Evolutionary conservation across 371 early-diverging fungal genomes (phyloP), one percentile per base, ranked within the genome.

Genomic region (Rhizopus arrhizus): DNA sequence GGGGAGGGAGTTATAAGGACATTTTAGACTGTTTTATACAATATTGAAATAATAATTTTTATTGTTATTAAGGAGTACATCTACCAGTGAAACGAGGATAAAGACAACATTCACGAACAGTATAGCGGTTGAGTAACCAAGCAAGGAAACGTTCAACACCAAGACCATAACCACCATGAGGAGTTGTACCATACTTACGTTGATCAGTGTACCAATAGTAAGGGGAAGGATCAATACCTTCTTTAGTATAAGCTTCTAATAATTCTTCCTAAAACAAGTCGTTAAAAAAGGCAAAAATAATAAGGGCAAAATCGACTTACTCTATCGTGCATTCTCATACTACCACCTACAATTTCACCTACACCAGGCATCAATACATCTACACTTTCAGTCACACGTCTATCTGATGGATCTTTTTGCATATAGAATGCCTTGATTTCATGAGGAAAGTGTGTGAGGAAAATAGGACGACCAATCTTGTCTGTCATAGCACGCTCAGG

Each of bases 401-500:
- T 79, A 67, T 95, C 93, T 12, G 92, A 88, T 53, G 84, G 84
- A 71, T 90, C 91, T 53, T 89, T 85, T 74, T 93, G 95, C 99
- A 99, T 99, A 82, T 99, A 99, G 87, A 99, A 99, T n/a, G 93
- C 84, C 88, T 99, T 99, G 83, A 98, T 96, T 58, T 95, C 96
- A 28, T 88, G 94, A 36, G 99, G 99, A 92, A 99, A 99, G 56
- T 93, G 89, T 74, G 93, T 94, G 56, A 99, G 80, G 70, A 99
- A 87, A 55, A 99, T 96, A 50, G 99, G 99, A 60, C 91, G 89
- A 76, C 89, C 90, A 75, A 99, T 94, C 62, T 95, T 86, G 75
- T 99, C 98, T 46, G 98, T 96, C 95, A 99, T 94, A 65, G 85
- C 86, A 69, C 98, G 94, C 74, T 99, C 99, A 51, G 99, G 99